Conservation (phyloP, 2,329 filamentous ascomycete genomes). For the Leptographium radiaticola region DNA sequence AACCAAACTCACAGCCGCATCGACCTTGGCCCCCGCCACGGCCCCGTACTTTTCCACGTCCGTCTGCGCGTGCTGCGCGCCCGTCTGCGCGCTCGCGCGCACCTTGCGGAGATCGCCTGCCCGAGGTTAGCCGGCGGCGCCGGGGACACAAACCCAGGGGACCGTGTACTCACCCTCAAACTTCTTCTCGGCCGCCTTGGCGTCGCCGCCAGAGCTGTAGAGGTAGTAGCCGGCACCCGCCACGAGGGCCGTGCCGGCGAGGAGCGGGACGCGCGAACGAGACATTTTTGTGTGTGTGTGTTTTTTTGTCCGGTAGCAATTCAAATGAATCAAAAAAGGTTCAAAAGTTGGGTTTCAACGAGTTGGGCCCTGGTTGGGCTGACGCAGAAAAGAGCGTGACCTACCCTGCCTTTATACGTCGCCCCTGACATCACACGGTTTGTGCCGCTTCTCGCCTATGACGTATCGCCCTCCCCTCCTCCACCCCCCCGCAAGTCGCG, state of each 20-base stretch:
- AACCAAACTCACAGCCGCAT: slow-evolving; percentile 45
- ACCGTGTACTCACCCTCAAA: too few relatives aligned
- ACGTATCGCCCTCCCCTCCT: too few relatives aligned
- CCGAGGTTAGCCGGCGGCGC: not conserved
- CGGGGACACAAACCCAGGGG: too few relatives aligned
- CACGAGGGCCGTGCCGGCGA: slow-evolving; percentile 49
- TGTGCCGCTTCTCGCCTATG: too few relatives aligned
- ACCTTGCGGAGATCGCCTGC: slow-evolving; percentile 65
- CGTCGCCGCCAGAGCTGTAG: slow-evolving; percentile 70
- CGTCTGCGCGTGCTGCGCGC: slow-evolving; percentile 52
- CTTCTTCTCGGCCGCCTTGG: slow-evolving; percentile 74
- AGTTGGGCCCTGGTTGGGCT: too few relatives aligned
- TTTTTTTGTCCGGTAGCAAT: not conserved
- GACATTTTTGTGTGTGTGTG: too few relatives aligned
- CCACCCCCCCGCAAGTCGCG: too few relatives aligned
- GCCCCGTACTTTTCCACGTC: slow-evolving; percentile 48
- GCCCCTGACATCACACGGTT: too few relatives aligned
- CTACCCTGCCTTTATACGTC: too few relatives aligned
- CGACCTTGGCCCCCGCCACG: slow-evolving; percentile 51
- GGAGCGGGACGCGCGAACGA: slow-evolving; percentile 31
- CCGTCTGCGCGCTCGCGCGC: slow-evolving; percentile 52
- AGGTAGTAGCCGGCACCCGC: slow-evolving; percentile 78
- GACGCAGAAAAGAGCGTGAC: too few relatives aligned
- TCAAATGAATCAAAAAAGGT: too few relatives aligned
- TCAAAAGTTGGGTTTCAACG: too few relatives aligned